phyloP scores from a whole-genome alignment of 352 stramenopile species.

The Blastocystis sp. region DNA sequence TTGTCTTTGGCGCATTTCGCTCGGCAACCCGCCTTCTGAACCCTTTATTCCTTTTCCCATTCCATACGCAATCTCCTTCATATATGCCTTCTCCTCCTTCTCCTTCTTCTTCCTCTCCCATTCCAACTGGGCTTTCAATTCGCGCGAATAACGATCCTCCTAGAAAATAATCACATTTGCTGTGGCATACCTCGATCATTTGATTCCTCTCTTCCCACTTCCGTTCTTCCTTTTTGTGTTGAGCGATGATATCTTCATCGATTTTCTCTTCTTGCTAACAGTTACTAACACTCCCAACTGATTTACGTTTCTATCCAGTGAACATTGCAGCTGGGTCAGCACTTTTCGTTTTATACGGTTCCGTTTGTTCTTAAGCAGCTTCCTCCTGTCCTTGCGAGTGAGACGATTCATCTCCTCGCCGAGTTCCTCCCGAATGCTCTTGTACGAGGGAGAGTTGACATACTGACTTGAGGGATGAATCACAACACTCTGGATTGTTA shows the following conservation, averaged over 20 bases:
- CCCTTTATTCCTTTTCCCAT: not conserved
- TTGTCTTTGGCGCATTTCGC: not conserved
- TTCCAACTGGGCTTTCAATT: not conserved
- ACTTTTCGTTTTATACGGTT: not conserved
- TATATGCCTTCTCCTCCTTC: not conserved
- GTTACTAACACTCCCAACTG: not conserved
- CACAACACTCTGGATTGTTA: constrained; percentile 10
- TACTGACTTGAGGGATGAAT: not conserved
- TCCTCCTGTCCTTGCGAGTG: constrained; percentile 32
- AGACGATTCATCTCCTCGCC: not conserved
- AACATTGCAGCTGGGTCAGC: not conserved
- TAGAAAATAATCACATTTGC: not conserved
- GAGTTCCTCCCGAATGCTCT: not conserved
- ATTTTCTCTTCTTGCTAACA: not conserved
- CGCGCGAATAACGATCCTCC: constrained; percentile 33
- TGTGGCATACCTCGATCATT: constrained; percentile 37
- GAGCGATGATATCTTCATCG: not conserved
- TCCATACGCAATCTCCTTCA: constrained; percentile 29
- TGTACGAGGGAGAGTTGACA: not conserved
- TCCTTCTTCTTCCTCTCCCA: not conserved
- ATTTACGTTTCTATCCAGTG: not conserved
- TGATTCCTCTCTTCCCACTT: constrained; percentile 36
- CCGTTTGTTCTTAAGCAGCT: constrained; percentile 52
- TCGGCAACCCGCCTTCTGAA: not conserved
- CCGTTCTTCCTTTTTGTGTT: constrained; percentile 2